A percentile compares a stretch with the other conserved stretches of the same genome.
Conservation (phyloP, 257 asterid genomes). For the Gentiana straminea region DNA sequence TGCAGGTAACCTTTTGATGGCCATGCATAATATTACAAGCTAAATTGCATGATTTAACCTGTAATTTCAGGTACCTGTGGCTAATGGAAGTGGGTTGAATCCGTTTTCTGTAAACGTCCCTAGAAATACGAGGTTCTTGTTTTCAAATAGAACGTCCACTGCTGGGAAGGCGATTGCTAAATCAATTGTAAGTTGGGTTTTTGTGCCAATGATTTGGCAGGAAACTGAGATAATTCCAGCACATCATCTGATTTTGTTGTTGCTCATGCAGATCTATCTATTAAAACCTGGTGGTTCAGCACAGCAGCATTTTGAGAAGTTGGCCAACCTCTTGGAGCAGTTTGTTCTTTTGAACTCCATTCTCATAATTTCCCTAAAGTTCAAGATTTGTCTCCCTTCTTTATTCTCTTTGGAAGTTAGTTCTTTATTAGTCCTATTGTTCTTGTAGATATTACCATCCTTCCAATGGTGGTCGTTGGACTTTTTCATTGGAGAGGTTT, state of each 20-base stretch:
- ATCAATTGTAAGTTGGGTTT: slow-evolving; percentile 61
- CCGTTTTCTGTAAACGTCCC: slow-evolving; percentile 91
- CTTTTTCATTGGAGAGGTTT: slow-evolving; percentile 73
- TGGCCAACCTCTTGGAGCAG: slow-evolving; percentile 97
- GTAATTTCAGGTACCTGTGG: slow-evolving; percentile 88
- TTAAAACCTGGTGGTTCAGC: slow-evolving; percentile 85
- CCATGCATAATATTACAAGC: neutral
- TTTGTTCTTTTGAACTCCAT: slow-evolving; percentile 37
- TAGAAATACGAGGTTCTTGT: slow-evolving; percentile 78
- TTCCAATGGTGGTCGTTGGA: slow-evolving; percentile 99
- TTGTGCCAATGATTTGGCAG: neutral
- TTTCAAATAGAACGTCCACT: slow-evolving; percentile 61
- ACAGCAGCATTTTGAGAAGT: slow-evolving; percentile 62
- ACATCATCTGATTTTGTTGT: slow-evolving; percentile 15
- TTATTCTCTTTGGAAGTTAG: slow-evolving; percentile 2
- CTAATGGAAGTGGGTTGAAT: slow-evolving; percentile 82
- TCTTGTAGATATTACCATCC: slow-evolving; percentile 89
- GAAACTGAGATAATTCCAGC: neutral
- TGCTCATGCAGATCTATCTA: slow-evolving; percentile 73
- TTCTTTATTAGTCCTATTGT: slow-evolving; percentile 1
- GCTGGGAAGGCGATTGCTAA: slow-evolving; percentile 90
- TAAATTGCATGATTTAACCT: slow-evolving; percentile 15
- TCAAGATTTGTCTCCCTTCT: no score
- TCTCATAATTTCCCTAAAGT: neutral
- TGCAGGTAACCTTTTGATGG: neutral